These are phyloP conservation scores for Tulasnella sp. DNA, from an alignment of 768 basidiomycete genomes.

Conservation along the genomic window DNA sequence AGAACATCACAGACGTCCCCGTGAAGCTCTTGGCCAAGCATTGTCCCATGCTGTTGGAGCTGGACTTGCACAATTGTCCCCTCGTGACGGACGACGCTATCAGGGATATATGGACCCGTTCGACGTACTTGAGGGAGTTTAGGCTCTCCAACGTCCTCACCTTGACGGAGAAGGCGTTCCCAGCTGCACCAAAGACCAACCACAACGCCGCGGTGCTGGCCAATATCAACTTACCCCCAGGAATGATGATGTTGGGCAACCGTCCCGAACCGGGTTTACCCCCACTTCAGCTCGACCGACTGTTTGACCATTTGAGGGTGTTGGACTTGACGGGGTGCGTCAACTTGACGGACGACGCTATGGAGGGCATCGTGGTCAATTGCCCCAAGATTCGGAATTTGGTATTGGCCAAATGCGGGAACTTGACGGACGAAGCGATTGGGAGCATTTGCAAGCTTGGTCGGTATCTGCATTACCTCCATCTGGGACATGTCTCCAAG, in stretches of 20 bases:
- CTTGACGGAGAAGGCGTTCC: conserved; percentile 81
- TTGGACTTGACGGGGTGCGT: conserved; percentile 85
- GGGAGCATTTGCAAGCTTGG: conserved; percentile 80
- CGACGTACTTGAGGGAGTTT: conserved; percentile 82
- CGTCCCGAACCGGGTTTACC: conserved; percentile 35
- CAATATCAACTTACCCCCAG: neutral
- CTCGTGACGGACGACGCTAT: conserved; percentile 67
- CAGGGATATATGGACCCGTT: conserved; percentile 76
- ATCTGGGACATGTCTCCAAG: conserved; percentile 74
- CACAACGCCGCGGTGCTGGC: conserved; percentile 23
- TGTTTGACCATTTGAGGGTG: conserved; percentile 82
- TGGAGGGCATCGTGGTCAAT: conserved; percentile 73
- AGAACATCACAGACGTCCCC: conserved; percentile 64
- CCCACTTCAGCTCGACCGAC: conserved; percentile 54
- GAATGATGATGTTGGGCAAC: neutral
- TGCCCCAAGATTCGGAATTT: conserved; percentile 80
- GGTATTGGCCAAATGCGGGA: conserved; percentile 74
- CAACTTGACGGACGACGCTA: conserved; percentile 67
- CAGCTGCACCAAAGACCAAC: conserved; percentile 43
- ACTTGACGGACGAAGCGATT: conserved; percentile 73
- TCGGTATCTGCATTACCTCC: conserved; percentile 89
- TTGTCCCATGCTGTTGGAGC: conserved; percentile 84
- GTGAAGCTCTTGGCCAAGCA: conserved; percentile 66
- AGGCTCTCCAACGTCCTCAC: conserved; percentile 69
- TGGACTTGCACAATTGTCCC: conserved; percentile 83